phyloP scores from a whole-genome alignment of 2,329 filamentous ascomycete genomes.

The Nemania bipapillata region DNA sequence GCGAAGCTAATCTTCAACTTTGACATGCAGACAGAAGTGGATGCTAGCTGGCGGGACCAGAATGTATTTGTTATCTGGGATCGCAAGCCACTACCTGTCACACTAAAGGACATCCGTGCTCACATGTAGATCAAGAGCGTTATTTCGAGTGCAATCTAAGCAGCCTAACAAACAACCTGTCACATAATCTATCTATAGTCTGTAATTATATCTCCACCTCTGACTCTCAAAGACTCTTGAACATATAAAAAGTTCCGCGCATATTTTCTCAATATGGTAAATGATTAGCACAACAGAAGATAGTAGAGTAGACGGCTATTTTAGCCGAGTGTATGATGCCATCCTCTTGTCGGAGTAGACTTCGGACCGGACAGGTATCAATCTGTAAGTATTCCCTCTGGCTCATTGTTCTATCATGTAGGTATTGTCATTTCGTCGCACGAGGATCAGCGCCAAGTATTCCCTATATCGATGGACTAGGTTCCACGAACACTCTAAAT shows the following conservation, averaged over 20 bases:
- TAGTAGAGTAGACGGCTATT: not conserved
- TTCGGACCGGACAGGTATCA: not conserved
- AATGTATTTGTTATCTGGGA: constrained; percentile 37
- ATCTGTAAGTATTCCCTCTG: not conserved
- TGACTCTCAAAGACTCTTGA: not conserved
- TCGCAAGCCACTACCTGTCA: constrained; percentile 35
- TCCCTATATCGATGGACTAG: not conserved
- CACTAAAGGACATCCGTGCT: constrained; percentile 10
- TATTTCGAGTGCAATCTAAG: not conserved
- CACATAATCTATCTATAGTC: not conserved
- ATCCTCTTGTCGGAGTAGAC: not conserved
- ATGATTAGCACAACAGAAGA: not conserved
- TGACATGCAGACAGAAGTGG: constrained; percentile 32
- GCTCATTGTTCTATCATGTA: not conserved
- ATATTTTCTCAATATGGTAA: not conserved
- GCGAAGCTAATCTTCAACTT: constrained; percentile 38
- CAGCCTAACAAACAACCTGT: not conserved
- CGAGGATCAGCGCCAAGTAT: not conserved
- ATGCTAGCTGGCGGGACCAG: constrained; percentile 35
- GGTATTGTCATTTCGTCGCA: not conserved
- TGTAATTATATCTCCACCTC: not conserved
- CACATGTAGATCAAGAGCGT: constrained; percentile 5
- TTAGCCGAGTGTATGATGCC: not conserved
- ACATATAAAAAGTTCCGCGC: not conserved
- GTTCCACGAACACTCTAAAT: not conserved